Base-by-base conservation (phyloP, 1,139 yeast species). In the Zhuliangozyma blackwelliae region DNA sequence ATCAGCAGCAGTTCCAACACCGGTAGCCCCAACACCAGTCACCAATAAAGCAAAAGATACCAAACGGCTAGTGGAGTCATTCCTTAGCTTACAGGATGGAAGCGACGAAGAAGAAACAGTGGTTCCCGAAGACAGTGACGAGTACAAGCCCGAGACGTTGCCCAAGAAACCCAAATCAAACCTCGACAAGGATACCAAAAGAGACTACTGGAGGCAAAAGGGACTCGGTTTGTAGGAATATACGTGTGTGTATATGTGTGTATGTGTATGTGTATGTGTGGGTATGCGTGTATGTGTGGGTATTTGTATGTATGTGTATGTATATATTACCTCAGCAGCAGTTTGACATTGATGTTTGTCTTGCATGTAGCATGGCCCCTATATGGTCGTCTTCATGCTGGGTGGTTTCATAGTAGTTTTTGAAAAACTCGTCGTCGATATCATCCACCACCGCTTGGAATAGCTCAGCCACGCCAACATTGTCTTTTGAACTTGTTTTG, bases 401-500 rank as follows among this genome's bases (percentile, higher is more conserved):
- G 9, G 10, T 9, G 9, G 7, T 7, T 19, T 47, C 42, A 23
- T 49, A 45, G 39, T 51, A 51, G 1, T 48, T 42, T 10, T 42
- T 50, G 35, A 59, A 59, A 35, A 51, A 57, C 5, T 41, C 37
- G 4, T 64, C 71, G 25, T 66, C 72, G 1, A 87, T 75, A 10
- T 51, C 61, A 10, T 63, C 63, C 2, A 72, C 57, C 2, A 76
- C 59, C 22, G 54, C 51, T 35, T 67, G 63, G 48, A 77, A 77
- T 25, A 76, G 43, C 22, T 63, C 68, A 1, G 34, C 31, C 3
- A 77, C 55, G 1, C 79, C 79, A 2, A 53, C 50, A 22, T 77
- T 77, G 2, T 61, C 49, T 46, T 70, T 74, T 10, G 81, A 72
- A 52, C 80, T 73, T 3, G 79, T 72, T 26, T 50, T 39, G 41